Conservation (phyloP, 2,329 filamentous ascomycete genomes). For the Fusarium fujikuroi region DNA sequence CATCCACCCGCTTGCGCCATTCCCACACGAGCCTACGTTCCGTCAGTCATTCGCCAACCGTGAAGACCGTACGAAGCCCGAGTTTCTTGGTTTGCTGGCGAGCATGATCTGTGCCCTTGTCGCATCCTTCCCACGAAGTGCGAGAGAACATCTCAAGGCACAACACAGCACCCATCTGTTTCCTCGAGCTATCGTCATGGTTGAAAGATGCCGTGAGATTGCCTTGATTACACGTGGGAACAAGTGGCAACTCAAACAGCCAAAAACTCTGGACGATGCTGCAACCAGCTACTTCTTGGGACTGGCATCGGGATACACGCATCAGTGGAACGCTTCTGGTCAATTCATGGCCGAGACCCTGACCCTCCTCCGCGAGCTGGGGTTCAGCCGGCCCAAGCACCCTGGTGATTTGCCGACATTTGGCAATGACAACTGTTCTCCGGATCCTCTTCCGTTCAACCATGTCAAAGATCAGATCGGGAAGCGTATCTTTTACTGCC, state of each 20-base stretch:
- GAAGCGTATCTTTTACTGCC: constrained; percentile 85
- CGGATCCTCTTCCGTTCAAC: constrained; percentile 64
- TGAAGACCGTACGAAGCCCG: constrained; percentile 72
- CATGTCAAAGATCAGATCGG: constrained; percentile 78
- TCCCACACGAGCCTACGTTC: constrained; percentile 83
- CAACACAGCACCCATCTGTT: constrained; percentile 73
- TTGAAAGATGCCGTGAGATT: constrained; percentile 76
- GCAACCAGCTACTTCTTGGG: constrained; percentile 82
- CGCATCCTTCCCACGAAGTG: constrained; percentile 79
- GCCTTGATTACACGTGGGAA: constrained; percentile 74
- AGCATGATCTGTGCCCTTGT: constrained; percentile 81
- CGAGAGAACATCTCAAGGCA: constrained; percentile 73
- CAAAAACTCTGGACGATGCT: constrained; percentile 64
- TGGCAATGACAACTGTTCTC: constrained; percentile 53
- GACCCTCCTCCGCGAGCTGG: constrained; percentile 74
- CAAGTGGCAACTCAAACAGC: constrained; percentile 59
- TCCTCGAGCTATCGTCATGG: constrained; percentile 74
- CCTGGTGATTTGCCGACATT: constrained; percentile 53
- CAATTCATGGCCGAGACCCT: constrained; percentile 79
- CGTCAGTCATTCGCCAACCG: constrained; percentile 73
- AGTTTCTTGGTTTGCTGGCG: constrained; percentile 76
- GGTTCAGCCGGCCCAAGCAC: constrained; percentile 68
- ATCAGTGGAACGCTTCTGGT: constrained; percentile 73
- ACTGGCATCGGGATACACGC: constrained; percentile 72
- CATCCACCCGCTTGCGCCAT: constrained; percentile 79